Percentiles rank a stretch among this genome's conserved stretches.
These are phyloP conservation scores for Paramecium caudatum DNA, from an alignment of 73 alveolate genomes.

Conservation along the genomic window DNA sequence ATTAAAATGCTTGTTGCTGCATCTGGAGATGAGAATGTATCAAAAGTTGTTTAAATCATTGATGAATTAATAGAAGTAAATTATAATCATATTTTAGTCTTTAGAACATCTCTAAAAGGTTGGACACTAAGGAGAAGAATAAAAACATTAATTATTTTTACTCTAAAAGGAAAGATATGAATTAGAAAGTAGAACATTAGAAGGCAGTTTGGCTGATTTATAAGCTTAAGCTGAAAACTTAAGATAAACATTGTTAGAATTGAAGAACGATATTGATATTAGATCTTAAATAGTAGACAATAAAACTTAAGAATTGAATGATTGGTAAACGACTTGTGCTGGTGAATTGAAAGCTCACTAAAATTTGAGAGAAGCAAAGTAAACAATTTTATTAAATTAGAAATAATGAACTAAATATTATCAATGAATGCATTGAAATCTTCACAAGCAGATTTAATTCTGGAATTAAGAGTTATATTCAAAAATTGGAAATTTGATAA, in stretches of 20 bases:
- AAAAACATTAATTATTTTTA: background rate
- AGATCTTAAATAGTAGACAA: conserved; percentile 18
- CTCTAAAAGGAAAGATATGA: conserved; percentile 55
- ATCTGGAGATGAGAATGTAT: conserved; percentile 24
- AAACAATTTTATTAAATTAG: background rate
- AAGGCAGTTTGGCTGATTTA: conserved; percentile 40
- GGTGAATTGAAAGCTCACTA: conserved; percentile 52
- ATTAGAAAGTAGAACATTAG: conserved; percentile 55
- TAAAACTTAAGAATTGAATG: background rate
- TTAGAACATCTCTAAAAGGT: conserved; percentile 50
- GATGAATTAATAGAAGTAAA: conserved; percentile 68
- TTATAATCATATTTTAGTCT: background rate
- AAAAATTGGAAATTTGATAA: conserved; percentile 62
- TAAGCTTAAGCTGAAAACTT: conserved; percentile 1
- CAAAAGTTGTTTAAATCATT: conserved; percentile 52
- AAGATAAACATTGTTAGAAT: conserved; percentile 43
- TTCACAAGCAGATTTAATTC: conserved; percentile 61
- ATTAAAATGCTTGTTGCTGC: conserved; percentile 28
- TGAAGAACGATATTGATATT: conserved; percentile 48
- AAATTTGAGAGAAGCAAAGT: conserved; percentile 43
- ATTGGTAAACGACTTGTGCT: conserved; percentile 58
- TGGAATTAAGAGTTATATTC: conserved; percentile 54
- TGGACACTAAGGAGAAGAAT: conserved; percentile 42
- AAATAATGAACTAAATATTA: conserved; percentile 43
- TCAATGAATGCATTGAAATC: conserved; percentile 60